Evolutionary conservation across 345 rosid genomes (phyloP), one percentile per base, ranked within the genome.

Genomic region (Acer saccharum): DNA sequence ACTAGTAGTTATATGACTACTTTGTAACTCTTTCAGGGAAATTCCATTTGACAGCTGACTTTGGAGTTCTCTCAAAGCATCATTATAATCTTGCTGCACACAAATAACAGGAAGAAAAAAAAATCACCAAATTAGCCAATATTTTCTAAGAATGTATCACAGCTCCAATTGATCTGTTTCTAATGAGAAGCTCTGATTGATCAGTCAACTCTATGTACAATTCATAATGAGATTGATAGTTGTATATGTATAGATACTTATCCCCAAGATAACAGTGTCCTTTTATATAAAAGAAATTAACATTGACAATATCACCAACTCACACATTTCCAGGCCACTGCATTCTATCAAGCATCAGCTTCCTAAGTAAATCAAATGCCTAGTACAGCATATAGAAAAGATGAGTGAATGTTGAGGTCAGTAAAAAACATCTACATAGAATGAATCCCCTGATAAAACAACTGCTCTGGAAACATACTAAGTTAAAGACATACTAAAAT

Each of bases 51-150:
- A 69, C 68, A 89, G 87, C 74, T 86, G 88, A 46, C 63, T 55
- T 73, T 87, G 91, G 20, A 90, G 84, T 81, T 90, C 92, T 79
- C 76, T 81, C 76, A 85, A 21, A 66, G 92, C 92, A 75, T 75
- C 83, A 68, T 85, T 86, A 81, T 82, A 81, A 85, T 89, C 88
- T 74, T 76, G 84, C 92, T 89, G 80, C 76, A 86, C 11, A 55
- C 43, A 76, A 78, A 10, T n/a, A 32, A 69, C 46, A 71, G 58
- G 73, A 48, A 64, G 52, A 73, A 76, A 60, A 78, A 78, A 64
- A 71, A 41, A 65, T 35, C 41, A 77, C 21, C 64, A 67, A 66
- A 43, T 2, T 43, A 35, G 27, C 62, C 29, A 27, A 61, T 39
- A 44, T 57, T 69, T 7, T 43, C 48, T 2, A 50, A 62, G 76